Evolutionary conservation across 1,284 basidiomycete species (phyloP), one percentile per base, ranked within the genome.

Genomic region (Microbotryum scabiosae): DNA sequence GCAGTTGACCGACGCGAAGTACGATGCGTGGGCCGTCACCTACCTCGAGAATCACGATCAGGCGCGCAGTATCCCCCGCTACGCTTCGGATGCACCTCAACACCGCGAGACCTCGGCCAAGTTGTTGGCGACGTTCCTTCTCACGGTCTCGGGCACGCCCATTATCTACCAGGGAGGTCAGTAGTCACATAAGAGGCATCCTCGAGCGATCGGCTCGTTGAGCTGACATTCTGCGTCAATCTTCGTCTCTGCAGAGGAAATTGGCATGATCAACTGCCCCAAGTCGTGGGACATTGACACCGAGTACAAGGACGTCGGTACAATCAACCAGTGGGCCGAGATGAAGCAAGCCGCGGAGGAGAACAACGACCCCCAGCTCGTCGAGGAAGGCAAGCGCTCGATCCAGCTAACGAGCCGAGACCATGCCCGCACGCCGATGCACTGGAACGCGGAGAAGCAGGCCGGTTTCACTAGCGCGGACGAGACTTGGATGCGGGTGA

Each of bases 401-500:
- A 80, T 85, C 66, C 80, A 82, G 70, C 78, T 77, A 63, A 84
- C 85, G 61, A 84, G 84, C 0, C 77, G 87, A 30, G 87, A 88
- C 72, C 84, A 88, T 72, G 80, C 83, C 3, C 79, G 86, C 0
- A 80, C 81, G 2, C 85, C 85, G 2, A 81, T 86, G 76, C 65
- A 86, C 82, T 88, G 87, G 86, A 78, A 83, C 60, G 68, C 75
- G 4, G 75, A 76, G 1, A 50, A 74, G 6, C 77, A 87, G 60
- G 84, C 78, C 0, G 86, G 87, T 1, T 88, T 88, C 73, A 82
- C 82, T 4, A 78, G 79, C 0, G 81, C 80, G n/a, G 67, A 62
- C 28, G 68, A 75, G 16, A 84, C 86, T 0, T 89, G 86, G 87
- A 88, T 88, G 85, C 78, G 84, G 16, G 81, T 85, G 10, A 84